Conservation (phyloP, 805 yeast species). For the Wickerhamia fluorescens region DNA sequence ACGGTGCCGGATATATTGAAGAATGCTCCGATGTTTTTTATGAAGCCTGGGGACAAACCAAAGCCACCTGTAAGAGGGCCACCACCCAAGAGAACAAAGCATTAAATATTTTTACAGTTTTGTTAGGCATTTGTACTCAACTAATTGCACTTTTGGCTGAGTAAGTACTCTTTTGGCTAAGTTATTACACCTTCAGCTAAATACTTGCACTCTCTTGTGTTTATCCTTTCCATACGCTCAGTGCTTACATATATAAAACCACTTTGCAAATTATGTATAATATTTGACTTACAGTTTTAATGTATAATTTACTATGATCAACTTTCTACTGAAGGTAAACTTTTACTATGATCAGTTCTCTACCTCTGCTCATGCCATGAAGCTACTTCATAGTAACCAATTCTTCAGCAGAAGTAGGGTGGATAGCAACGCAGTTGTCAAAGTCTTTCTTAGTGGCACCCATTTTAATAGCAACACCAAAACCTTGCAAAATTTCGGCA, state of each 20-base stretch:
- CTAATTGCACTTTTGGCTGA: no score
- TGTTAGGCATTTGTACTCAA: no score
- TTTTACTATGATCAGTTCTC: background rate
- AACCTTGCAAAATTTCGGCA: conserved; percentile 94
- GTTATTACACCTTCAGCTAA: no score
- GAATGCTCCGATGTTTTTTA: conserved; percentile 81
- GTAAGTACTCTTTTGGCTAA: no score
- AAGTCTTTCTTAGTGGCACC: conserved; percentile 97
- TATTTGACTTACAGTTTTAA: no score
- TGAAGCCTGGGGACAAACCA: conserved; percentile 52
- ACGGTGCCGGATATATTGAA: conserved; percentile 82
- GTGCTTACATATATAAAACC: no score
- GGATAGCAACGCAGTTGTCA: conserved; percentile 95
- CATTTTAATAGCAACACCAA: conserved; percentile 97
- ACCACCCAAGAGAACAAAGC: conserved; percentile 29
- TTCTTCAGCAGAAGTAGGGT: conserved; percentile 98
- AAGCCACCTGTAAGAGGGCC: conserved; percentile 56
- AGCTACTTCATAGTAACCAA: conserved; percentile 72
- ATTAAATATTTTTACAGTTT: no score
- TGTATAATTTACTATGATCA: no score
- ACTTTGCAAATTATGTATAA: no score
- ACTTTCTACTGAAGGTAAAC: background rate
- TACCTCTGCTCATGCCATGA: no score
- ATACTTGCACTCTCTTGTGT: no score
- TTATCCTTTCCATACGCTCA: no score